Conservation (phyloP, 208 protist species). For the Herpetomonas muscarum region DNA sequence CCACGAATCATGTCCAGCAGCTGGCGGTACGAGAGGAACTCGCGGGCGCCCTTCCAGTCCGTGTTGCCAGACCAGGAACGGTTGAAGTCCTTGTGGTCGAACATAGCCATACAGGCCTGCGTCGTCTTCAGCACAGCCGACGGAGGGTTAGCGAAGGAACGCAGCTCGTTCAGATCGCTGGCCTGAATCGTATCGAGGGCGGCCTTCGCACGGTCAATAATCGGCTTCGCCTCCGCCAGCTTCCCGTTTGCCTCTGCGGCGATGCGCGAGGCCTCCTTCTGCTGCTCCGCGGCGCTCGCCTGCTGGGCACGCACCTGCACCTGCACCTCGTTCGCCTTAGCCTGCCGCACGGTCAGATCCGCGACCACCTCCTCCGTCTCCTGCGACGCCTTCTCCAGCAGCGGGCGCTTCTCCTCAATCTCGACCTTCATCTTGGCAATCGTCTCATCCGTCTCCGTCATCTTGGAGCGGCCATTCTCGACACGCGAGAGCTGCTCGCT, state of each 20-base stretch:
- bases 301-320: slow-evolving; percentile 88
- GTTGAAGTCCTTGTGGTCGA: slow-evolving; percentile 89
- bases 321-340: slow-evolving; percentile 85
- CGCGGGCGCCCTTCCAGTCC: slow-evolving; percentile 88
- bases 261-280: slow-evolving; percentile 82
- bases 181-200: slow-evolving; percentile 94
- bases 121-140: slow-evolving; percentile 94
- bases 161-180: slow-evolving; percentile 94
- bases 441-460: slow-evolving; percentile 90
- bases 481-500: slow-evolving; percentile 87
- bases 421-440: slow-evolving; percentile 92
- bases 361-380: slow-evolving; percentile 89
- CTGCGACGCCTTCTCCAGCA: slow-evolving; percentile 83
- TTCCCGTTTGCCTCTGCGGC: slow-evolving; percentile 86
- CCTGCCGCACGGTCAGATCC: slow-evolving; percentile 84
- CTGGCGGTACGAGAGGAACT: slow-evolving; percentile 89
- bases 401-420: slow-evolving; percentile 89
- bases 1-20: slow-evolving; percentile 93
- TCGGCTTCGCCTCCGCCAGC: slow-evolving; percentile 93
- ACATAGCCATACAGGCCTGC: slow-evolving; percentile 96
- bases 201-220: slow-evolving; percentile 87
- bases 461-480: slow-evolving; percentile 88
- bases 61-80: slow-evolving; percentile 79
- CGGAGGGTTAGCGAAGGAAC: slow-evolving; percentile 92
- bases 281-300: slow-evolving; percentile 82